Evolutionary conservation across 495 filamentous ascomycete species (phyloP).

Genomic region (Penicillium chermesinum): DNA sequence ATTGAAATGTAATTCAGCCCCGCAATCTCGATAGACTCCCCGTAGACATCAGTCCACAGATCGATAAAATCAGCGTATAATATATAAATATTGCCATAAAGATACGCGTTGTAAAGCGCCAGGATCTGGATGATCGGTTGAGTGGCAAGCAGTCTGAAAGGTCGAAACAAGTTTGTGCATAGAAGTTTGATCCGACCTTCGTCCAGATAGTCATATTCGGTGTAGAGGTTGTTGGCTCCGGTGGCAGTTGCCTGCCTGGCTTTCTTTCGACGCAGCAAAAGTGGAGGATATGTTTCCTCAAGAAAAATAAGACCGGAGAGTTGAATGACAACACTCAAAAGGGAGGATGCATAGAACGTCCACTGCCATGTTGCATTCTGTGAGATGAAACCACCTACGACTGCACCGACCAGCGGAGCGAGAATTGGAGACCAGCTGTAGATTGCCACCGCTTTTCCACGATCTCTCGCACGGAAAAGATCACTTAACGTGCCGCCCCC

Average conservation of each 20-base stretch:
- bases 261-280: conserved; percentile 48
- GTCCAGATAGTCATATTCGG: conserved; percentile 4
- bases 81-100: conserved; percentile 58
- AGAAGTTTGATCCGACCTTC: conserved; percentile 48
- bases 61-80: conserved; percentile 52
- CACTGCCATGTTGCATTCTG: conserved; percentile 1
- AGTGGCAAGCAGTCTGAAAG: conserved; percentile 31
- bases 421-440: background rate
- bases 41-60: conserved; percentile 47
- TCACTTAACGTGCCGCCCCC: background rate
- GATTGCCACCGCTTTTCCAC: background rate
- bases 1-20: conserved; percentile 41
- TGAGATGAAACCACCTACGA: conserved; percentile 31
- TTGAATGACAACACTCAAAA: conserved; percentile 47
- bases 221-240: background rate
- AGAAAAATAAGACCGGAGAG: conserved; percentile 41
- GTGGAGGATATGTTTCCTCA: conserved; percentile 39
- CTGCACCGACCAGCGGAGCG: conserved; percentile 10
- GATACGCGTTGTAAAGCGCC: conserved; percentile 46
- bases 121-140: conserved; percentile 44
- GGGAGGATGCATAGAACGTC: conserved; percentile 46
- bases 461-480: background rate
- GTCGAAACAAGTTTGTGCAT: conserved; percentile 45
- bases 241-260: background rate
- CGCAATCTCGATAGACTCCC: conserved; percentile 35